A percentile compares a stretch with the other conserved stretches of the same genome.
phyloP scores from a whole-genome alignment of 306 rosid genomes.

The Acacia acuminata region DNA sequence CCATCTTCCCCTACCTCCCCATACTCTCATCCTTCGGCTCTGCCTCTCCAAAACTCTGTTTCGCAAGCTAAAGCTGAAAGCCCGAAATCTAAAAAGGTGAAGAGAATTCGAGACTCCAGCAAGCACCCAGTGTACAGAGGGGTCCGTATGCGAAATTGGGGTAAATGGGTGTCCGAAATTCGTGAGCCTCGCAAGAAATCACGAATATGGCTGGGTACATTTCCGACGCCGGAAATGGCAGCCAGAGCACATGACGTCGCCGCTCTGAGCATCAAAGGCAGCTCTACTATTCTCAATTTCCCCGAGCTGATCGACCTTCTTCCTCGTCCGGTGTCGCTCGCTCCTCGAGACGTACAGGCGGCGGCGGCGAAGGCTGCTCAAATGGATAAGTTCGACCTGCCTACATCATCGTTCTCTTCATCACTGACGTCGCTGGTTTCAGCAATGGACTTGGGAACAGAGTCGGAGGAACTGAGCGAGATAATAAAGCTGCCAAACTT shows the following conservation, averaged over 20 bases:
- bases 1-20: conserved; percentile 37
- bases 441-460: conserved; percentile 33
- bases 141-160: conserved; percentile 78
- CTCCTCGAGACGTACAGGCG: conserved; percentile 80
- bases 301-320: conserved; percentile 63
- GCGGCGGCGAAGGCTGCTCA: conserved; percentile 84
- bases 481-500: conserved; percentile 72
- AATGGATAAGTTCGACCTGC: conserved; percentile 46
- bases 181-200: conserved; percentile 80
- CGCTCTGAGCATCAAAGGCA: conserved; percentile 75
- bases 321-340: conserved; percentile 71
- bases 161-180: conserved; percentile 83
- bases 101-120: conserved; percentile 55
- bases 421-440: conserved; percentile 41
- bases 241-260: conserved; percentile 83
- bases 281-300: conserved; percentile 75
- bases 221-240: conserved; percentile 75
- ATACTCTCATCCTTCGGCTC: neutral
- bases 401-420: conserved; percentile 7
- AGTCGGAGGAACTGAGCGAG: conserved; percentile 66
- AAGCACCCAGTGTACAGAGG: conserved; percentile 64
- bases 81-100: conserved; percentile 23
- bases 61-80: neutral
- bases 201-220: conserved; percentile 78
- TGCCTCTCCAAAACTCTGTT: neutral